Evolutionary conservation across 2,329 filamentous ascomycete genomes (phyloP), one percentile per base, ranked within the genome.

Genomic region (Xylariaceae sp.): DNA sequence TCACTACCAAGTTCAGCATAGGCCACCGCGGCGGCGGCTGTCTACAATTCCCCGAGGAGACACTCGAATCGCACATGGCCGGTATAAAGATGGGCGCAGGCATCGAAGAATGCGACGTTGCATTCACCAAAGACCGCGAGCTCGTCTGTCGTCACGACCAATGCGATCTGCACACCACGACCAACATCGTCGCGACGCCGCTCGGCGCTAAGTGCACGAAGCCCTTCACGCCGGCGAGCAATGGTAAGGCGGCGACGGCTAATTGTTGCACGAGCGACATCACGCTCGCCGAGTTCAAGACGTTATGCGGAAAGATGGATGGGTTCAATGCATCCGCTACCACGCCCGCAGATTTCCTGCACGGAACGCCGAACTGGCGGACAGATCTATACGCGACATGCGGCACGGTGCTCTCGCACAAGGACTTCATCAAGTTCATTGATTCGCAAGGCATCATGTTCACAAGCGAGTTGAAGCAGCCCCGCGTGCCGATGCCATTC

Each of bases 201-300:
- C 82, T 89, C 46, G 85, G 83, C 58, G 79, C 79, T 51, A 89
- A 89, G 74, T 89, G 87, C 74, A 83, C 81, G 2, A 70, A 73
- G 49, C 86, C 85, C 0, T 90, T 90, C 72, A 73, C 71, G n/a
- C 83, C 87, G 0, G 80, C 84, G 4, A 71, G 71, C 14, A 74
- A 78, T 60, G 82, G 79, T 49, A 73, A 72, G 4, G 67, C 76
- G 1, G 88, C 88, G 1, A 78, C 75, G 14, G 87, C 87, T 11
- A 83, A 83, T 63, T 91, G 88, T 78, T 91, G 88, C 78, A 90
- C 88, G 2, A 86, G 81, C 65, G 88, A 91, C 68, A 83, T 91
- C 67, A 90, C 87, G 1, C 75, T 88, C 31, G 78, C 78, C 41
- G 88, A 91, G 73, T 90, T 85, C 78, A 84, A 85, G 72, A 77